Base-by-base conservation (phyloP, 805 yeast species). In the Starmerella floris region DNA sequence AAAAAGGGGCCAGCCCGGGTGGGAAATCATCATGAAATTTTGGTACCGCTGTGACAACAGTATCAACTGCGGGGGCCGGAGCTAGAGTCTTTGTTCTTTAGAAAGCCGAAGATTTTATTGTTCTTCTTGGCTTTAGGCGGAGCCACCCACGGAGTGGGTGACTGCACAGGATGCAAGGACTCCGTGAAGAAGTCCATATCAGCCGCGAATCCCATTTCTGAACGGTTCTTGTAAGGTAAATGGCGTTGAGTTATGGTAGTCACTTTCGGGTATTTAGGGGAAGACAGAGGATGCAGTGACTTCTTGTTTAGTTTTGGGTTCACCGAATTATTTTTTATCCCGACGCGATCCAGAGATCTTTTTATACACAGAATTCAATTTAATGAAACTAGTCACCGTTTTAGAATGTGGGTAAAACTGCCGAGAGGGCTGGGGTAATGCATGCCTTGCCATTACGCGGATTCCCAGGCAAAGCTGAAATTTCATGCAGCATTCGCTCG, bases 161-260 rank as follows among this genome's bases (percentile, higher is more conserved):
- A 44, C 32, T 36, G 39, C n/a, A 44, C 45, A 3, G 50, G 50
- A 33, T 44, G 50, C 4, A 47, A 31, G 21, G 30, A 16, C 30
- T 47, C 48, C 2, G 48, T n/a, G 32, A 47, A 47, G 15, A 47
- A 44, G 32, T 35, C 38, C 11, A 28, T 20, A 19, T 35, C 28
- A 9, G 28, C 13, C 11, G 8, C 13, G 13, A 25, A 25, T 25
- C 28, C 28, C 28, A 25, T 25, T 25, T 25, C 28, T 8, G 28
- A 8, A 25, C 28, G 28, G 11, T 25, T 8, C 13, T 8, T 25
- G 13, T 9, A 9, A 25, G 8, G 13, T 8, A 25, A 13, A 9
- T 25, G 28, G 21, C 8, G 6, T 15, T 34, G 13, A 22, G 13
- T 34, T 10, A n/a, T 8, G 13, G 37, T 16, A 6, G 37, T 34